Evolutionary conservation across 2,329 filamentous ascomycete genomes (phyloP).

Genomic region (Polytolypa hystricis): DNA sequence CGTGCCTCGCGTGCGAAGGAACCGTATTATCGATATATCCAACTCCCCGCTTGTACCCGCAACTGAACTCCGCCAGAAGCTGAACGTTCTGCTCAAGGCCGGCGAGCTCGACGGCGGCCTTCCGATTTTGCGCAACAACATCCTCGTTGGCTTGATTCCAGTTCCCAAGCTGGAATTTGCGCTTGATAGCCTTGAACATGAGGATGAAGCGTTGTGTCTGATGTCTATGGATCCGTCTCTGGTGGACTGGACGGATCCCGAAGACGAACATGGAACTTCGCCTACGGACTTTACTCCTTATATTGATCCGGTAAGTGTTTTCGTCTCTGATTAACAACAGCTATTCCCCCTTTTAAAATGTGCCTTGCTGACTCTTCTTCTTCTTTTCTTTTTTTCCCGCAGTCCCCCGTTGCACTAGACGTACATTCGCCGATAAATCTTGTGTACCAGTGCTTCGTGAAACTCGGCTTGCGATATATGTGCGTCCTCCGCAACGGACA

Average conservation of each 20-base stretch:
- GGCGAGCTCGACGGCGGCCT: slow-evolving; percentile 89
- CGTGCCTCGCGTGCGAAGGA: slow-evolving; percentile 59
- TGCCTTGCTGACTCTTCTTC: not conserved
- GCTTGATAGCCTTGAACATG: slow-evolving; percentile 70
- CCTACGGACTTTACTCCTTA: slow-evolving; percentile 80
- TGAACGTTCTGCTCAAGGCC: slow-evolving; percentile 68
- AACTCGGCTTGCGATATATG: slow-evolving; percentile 83
- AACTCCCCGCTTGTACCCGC: slow-evolving; percentile 70
- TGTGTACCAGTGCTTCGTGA: slow-evolving; percentile 93
- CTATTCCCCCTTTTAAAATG: not conserved
- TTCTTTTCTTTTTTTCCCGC: not conserved
- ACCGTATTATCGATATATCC: slow-evolving; percentile 81
- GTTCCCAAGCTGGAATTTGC: slow-evolving; percentile 90
- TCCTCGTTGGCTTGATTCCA: slow-evolving; percentile 83
- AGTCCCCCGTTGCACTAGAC: slow-evolving; percentile 79
- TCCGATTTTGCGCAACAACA: slow-evolving; percentile 66
- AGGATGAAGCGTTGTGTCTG: slow-evolving; percentile 59
- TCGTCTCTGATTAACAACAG: slow-evolving; percentile 5
- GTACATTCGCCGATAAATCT: slow-evolving; percentile 85
- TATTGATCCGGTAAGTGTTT: slow-evolving; percentile 66
- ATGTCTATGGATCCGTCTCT: slow-evolving; percentile 60
- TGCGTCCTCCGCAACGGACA: slow-evolving; percentile 76
- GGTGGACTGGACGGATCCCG: slow-evolving; percentile 47
- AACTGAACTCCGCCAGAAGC: slow-evolving; percentile 62
- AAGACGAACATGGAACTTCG: slow-evolving; percentile 43